phyloP scores from a whole-genome alignment of 495 filamentous ascomycete species.

The Daldinia loculata region DNA sequence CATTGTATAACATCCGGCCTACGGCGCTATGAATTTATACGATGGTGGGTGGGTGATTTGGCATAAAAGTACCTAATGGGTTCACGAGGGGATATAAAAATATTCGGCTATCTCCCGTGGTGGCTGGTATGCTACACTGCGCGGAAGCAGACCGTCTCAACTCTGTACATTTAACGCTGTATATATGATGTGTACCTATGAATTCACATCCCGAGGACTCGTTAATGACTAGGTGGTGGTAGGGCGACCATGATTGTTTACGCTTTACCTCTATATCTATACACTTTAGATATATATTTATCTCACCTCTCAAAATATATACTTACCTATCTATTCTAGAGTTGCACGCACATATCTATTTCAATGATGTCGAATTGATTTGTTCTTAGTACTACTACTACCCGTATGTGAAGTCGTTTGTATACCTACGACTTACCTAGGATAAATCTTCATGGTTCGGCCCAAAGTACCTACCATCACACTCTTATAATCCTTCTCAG shows the following conservation, averaged over 20 bases:
- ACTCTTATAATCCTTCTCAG: no score
- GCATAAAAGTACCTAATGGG: constrained; percentile 5
- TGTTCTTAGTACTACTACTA: no score
- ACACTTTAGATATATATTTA: no score
- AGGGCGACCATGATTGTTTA: background rate
- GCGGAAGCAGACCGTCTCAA: constrained; percentile 16
- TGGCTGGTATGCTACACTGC: background rate
- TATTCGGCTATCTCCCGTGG: background rate
- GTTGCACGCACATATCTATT: background rate
- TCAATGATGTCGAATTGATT: no score
- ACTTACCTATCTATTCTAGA: background rate
- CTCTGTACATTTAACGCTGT: constrained; percentile 22
- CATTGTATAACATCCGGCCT: constrained; percentile 18
- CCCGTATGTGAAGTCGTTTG: no score
- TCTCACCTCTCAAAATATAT: no score
- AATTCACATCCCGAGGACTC: background rate
- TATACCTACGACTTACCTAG: no score
- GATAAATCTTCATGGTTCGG: no score
- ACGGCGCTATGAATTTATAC: constrained; percentile 8
- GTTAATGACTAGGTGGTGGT: background rate
- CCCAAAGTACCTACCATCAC: no score
- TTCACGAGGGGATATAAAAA: background rate
- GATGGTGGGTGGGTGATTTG: background rate
- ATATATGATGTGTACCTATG: constrained; percentile 10
- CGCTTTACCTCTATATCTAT: background rate